Percentiles rank a stretch among this genome's conserved stretches.
Conservation (phyloP, 768 basidiomycete genomes). For the Rhizopogon vinicolor region DNA sequence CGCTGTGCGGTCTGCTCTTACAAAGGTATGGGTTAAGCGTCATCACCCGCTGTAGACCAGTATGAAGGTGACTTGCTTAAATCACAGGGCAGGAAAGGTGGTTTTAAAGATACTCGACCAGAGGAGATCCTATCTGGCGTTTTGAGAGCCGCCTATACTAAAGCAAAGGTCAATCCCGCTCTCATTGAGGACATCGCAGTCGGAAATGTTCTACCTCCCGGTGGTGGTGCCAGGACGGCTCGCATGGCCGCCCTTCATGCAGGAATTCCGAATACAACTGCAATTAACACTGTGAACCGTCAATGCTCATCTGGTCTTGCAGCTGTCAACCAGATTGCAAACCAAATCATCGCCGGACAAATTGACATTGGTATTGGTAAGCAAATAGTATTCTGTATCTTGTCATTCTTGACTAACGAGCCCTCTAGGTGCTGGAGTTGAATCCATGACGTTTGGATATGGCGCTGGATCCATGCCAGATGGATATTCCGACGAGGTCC, state of each 20-base stretch:
- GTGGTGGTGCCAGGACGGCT: conserved; percentile 75
- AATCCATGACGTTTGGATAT: conserved; percentile 84
- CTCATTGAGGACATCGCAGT: conserved; percentile 83
- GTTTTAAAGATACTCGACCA: conserved; percentile 86
- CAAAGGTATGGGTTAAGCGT: conserved; percentile 55
- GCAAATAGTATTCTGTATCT: conserved; percentile 13
- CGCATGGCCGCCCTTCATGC: conserved; percentile 86
- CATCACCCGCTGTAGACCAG: not conserved
- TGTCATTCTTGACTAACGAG: conserved; percentile 2
- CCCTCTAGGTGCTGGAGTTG: conserved; percentile 70
- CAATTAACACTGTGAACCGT: conserved; percentile 82
- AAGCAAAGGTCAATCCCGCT: conserved; percentile 66
- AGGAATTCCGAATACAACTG: conserved; percentile 73
- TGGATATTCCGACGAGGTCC: conserved; percentile 59
- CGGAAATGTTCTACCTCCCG: conserved; percentile 86
- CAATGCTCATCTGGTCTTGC: conserved; percentile 89
- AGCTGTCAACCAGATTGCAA: conserved; percentile 78
- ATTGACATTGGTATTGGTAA: conserved; percentile 88
- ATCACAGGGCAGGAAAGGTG: conserved; percentile 72
- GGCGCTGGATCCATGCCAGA: conserved; percentile 54
- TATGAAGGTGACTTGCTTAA: not conserved
- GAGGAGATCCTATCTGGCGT: conserved; percentile 78
- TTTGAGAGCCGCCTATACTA: conserved; percentile 67
- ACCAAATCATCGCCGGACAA: conserved; percentile 71
- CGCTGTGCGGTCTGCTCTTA: conserved; percentile 87